Evolutionary conservation across 2,329 filamentous ascomycete species (phyloP), one percentile per base, ranked within the genome.

Genomic region (Lachnellula hyalina): DNA sequence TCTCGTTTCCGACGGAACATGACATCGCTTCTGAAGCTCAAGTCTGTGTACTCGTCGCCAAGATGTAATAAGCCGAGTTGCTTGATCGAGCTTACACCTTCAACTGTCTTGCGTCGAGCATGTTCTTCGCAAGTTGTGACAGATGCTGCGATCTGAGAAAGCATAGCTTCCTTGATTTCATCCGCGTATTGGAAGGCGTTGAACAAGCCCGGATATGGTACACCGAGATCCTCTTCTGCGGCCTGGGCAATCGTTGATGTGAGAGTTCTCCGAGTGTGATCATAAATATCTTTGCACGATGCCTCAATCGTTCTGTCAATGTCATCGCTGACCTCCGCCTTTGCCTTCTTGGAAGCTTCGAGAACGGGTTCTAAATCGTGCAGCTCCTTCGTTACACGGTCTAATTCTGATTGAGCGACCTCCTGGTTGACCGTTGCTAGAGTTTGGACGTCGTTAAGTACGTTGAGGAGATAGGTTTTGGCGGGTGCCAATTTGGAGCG

Each of bases 401-500:
- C 84, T 12, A 97, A 77, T 71, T 99, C 94, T 8, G 85, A 81
- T 64, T 90, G 84, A 2, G 92, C 91, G 28, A 96, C 87, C 61
- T 96, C 90, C 25, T 85, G 80, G 70, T 99, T 99, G 64, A 96
- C 90, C 0, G 79, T 84, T 5, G 93, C 93, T 42, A 99, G 78
- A 4, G 84, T 86, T 67, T 90, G 78, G 56, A 99, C 79, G 67
- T 99, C 94, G 63, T 90, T 87, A 35, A 99, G 79, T 25, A 97
- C 87, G 70, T 99, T 99, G 65, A 96, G 77, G 1, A 99, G 82
- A 68, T 99, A 99, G 2, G 93, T 97, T 73, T 91, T 92, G 6
- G 94, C 94, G 5, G 94, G 94, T 1, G 94, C 93, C 56, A 99
- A 81, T 75, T 99, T 99, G 8, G 94, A 97, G 32, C 91, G 84